Base-by-base conservation (phyloP, 352 stramenopile genomes). In the Pythium aristosporum region DNA sequence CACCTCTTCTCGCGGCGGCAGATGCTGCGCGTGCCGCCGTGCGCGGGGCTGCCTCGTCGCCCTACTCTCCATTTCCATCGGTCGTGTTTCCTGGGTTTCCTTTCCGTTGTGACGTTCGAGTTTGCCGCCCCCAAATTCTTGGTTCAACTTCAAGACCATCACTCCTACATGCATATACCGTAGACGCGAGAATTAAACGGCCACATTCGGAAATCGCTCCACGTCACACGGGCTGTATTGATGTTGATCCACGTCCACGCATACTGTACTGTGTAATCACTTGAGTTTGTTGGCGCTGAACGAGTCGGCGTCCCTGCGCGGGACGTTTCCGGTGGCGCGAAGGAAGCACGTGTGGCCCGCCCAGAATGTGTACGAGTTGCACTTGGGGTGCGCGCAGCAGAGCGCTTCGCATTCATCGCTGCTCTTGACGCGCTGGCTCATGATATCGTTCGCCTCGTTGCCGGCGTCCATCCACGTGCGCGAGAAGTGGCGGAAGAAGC, bases 361-460 rank as follows among this genome's bases (percentile, higher is more conserved):
- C 80, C 82, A 91, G 55, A 89, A 88, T 15, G 78, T 88, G 62
- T 86, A 91, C 37, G 80, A 89, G 37, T 76, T 65, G 63, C 82
- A 91, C 34, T 77, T 63, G 0, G 78, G 50, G 48, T 91, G 75
- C 10, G 74, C 71, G 50, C 82, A 91, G 64, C 82, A 91, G 15
- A 91, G 63, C 48, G 68, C 48, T 49, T 91, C 82, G 54, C 82
- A 91, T 37, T 88, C 82, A 44, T 89, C 78, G 53, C 85, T 77
- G 10, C 47, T 80, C 16, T 48, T 30, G n/a, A 88, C 78, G 56
- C 74, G 58, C 57, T 85, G 72, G 58, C 67, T 83, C 73, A 87
- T 75, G 44, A 91, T 28, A 62, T 91, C 82, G 73, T 88, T 80
- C 36, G 56, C 69, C 34, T 87, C 77, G 30, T 79, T 79, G 12